These are phyloP conservation scores for Hyphopichia khmerensis DNA, from an alignment of 1,139 yeast species.

Conservation along the genomic window DNA sequence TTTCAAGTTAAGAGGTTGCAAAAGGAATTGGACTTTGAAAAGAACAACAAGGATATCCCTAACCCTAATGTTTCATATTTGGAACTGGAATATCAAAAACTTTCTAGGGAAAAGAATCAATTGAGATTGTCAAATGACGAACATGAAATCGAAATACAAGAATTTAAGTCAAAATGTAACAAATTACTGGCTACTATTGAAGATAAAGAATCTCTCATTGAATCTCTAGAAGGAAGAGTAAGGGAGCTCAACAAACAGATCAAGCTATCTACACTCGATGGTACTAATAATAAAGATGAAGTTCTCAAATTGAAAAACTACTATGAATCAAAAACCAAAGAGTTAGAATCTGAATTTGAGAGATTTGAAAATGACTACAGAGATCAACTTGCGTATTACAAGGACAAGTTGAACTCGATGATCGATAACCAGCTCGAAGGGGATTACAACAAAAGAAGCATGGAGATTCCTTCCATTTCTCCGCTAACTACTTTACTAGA, in stretches of 20 bases:
- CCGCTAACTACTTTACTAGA: constrained; percentile 6
- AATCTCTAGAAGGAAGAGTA: constrained; percentile 25
- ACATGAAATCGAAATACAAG: constrained; percentile 14
- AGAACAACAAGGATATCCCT: constrained; percentile 25
- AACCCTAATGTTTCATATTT: constrained; percentile 4
- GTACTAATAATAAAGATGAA: constrained; percentile 34
- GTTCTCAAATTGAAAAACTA: constrained; percentile 25
- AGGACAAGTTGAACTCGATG: constrained; percentile 19
- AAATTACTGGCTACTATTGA: constrained; percentile 22
- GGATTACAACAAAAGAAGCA: constrained; percentile 14
- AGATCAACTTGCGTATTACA: constrained; percentile 18
- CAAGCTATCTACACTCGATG: constrained; percentile 16
- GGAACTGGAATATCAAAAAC: constrained; percentile 11
- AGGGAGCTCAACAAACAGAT: constrained; percentile 24
- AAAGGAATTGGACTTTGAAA: constrained; percentile 69
- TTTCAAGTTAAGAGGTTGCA: constrained; percentile 33
- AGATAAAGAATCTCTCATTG: constrained; percentile 34
- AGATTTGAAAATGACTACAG: constrained; percentile 3
- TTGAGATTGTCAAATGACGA: constrained; percentile 12
- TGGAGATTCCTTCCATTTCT: constrained; percentile 5
- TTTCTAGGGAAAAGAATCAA: constrained; percentile 17
- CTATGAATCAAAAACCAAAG: constrained; percentile 35
- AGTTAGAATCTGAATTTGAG: constrained; percentile 25
- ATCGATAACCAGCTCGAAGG: constrained; percentile 26
- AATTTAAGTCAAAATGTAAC: constrained; percentile 20